Base-by-base conservation (phyloP, 2,329 filamentous ascomycete genomes). In the Botrytis galanthina region DNA sequence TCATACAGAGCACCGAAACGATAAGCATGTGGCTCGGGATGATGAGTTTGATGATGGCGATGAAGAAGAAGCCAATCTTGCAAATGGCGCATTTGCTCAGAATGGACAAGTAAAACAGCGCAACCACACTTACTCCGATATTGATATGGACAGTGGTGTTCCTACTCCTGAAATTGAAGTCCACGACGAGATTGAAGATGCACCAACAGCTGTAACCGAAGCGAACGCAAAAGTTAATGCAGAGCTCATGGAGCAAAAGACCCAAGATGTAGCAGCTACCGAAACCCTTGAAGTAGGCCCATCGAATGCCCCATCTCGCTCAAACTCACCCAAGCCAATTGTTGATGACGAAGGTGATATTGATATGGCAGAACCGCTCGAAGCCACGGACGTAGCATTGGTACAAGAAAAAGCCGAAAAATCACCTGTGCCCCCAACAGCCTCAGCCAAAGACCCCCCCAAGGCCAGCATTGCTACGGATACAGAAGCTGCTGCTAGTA, bases 21-120 rank as follows among this genome's bases (percentile, higher is more conserved):
- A 98, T 76, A 91, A 94, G 82, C 90, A 88, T 67, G 87, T 94
- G 39, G 88, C 90, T 71, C 89, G 93, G 73, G 89, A 93, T 12
- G 93, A 92, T 78, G 95, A 98, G 80, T 89, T 95, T 61, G 93
- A 94, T 74, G 93, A 96, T 61, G 97, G 93, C 76, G 94, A 97
- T 75, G 94, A 97, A 74, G 95, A 98, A 78, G 94, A 97, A 18
- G 89, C 94, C 82, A 88, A 88, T 60, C 85, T 86, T 60, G 87
- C 88, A 54, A 93, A 96, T 77, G 95, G 94, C 26, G 87, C 94
- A 59, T 79, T 79, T 64, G 82, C 82, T 48, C 82, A 83, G 46
- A 86, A 84, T 44, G 85, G 84, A 42, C 84, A 83, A 72, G 85
- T 85, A 76, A 86, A 86, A 29, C 84, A 84, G 32, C 84, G 87